Percentiles rank a stretch among this genome's conserved stretches.
Evolutionary conservation across 108 stramenopile genomes (phyloP).

Genomic region (Nannochloropsis oceanica): DNA sequence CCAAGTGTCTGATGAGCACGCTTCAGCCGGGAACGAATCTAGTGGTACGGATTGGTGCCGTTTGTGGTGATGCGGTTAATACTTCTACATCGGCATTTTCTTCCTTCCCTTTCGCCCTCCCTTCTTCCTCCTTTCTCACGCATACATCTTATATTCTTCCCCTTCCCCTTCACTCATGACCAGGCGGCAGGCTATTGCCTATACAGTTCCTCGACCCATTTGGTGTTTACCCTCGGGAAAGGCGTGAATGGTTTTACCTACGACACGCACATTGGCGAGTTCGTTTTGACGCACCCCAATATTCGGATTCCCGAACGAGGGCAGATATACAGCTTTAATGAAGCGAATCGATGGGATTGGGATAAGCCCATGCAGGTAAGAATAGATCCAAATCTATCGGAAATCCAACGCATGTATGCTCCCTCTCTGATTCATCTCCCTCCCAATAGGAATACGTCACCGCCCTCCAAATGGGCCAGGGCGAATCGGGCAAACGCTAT

Average conservation of each 20-base stretch:
- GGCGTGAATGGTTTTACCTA: constrained; percentile 45
- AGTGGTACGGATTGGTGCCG: constrained; percentile 41
- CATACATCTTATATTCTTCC: not conserved
- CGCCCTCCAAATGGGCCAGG: constrained; percentile 63
- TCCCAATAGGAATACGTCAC: not conserved
- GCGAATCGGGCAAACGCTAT: constrained; percentile 49
- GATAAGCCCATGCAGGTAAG: constrained; percentile 54
- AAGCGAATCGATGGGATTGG: constrained; percentile 51
- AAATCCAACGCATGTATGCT: not conserved
- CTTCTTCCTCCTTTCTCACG: not conserved
- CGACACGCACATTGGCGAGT: constrained; percentile 42
- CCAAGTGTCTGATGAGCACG: constrained; percentile 56
- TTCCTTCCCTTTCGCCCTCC: not conserved
- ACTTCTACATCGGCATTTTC: not conserved
- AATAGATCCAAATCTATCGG: not conserved
- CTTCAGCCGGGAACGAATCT: constrained; percentile 43
- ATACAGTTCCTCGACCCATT: constrained; percentile 77
- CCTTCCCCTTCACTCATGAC: not conserved
- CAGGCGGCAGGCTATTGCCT: constrained; percentile 49
- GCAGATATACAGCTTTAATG: constrained; percentile 69
- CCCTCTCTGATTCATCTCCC: not conserved
- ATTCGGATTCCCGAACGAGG: constrained; percentile 62
- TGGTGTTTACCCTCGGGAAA: constrained; percentile 57
- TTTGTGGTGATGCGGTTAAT: not conserved
- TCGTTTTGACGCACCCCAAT: constrained; percentile 58